phyloP scores from a whole-genome alignment of 2,329 filamentous ascomycete genomes.

The Penicillium sp. region DNA sequence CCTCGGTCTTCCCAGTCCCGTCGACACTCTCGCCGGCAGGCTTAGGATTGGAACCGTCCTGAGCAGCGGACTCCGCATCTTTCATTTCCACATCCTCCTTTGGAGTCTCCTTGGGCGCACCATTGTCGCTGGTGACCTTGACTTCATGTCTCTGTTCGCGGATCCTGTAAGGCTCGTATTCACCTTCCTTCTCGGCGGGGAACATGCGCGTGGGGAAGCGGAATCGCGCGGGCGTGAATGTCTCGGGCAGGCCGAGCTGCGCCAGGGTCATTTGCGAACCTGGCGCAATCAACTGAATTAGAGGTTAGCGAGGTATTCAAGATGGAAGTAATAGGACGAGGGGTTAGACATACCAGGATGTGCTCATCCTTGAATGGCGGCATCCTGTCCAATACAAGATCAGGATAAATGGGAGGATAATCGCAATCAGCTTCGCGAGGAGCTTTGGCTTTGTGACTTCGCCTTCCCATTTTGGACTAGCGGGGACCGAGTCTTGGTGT shows the following conservation, averaged over 20 bases:
- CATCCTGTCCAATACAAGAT: slow-evolving; percentile 35
- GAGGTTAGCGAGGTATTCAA: background rate
- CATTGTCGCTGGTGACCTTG: slow-evolving; percentile 26
- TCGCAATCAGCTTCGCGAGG: slow-evolving; percentile 17
- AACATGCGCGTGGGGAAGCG: slow-evolving; percentile 95
- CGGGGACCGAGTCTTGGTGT: slow-evolving; percentile 4
- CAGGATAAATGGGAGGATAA: slow-evolving; percentile 8
- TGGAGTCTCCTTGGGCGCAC: slow-evolving; percentile 34
- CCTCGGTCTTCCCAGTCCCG: slow-evolving; percentile 23
- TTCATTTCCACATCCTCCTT: slow-evolving; percentile 46
- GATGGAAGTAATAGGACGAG: background rate
- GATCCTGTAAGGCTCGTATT: slow-evolving; percentile 77
- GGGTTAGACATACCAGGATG: slow-evolving; percentile 41
- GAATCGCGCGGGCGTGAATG: slow-evolving; percentile 82
- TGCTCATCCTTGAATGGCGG: slow-evolving; percentile 52
- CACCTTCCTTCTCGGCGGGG: slow-evolving; percentile 66
- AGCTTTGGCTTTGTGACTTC: slow-evolving; percentile 11
- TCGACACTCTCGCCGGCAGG: slow-evolving; percentile 21
- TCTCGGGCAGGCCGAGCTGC: slow-evolving; percentile 82
- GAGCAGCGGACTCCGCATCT: slow-evolving; percentile 33
- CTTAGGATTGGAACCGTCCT: slow-evolving; percentile 20
- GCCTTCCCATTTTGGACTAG: slow-evolving; percentile 23
- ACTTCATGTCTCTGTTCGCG: slow-evolving; percentile 47
- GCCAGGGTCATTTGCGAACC: slow-evolving; percentile 87
- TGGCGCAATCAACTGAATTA: slow-evolving; percentile 49